Conservation (phyloP, 768 basidiomycete species). For the Podaxis sp. region DNA sequence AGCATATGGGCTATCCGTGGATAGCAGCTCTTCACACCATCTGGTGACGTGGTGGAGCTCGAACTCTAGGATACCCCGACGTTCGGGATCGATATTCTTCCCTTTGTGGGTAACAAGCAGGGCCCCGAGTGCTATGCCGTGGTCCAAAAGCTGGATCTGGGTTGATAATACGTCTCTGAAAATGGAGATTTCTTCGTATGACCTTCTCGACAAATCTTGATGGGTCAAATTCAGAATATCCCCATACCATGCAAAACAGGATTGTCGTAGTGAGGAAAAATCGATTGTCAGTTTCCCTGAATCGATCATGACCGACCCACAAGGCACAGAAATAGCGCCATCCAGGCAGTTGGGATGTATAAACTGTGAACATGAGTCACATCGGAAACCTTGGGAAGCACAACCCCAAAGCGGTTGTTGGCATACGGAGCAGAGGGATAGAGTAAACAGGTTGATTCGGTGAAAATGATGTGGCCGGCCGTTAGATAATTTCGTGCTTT, state of each 20-base stretch:
- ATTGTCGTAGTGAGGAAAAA: slow-evolving; percentile 51
- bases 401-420: slow-evolving; percentile 73
- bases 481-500: slow-evolving; percentile 38
- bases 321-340: slow-evolving; percentile 31
- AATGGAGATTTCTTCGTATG: slow-evolving; percentile 72
- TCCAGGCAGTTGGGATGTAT: slow-evolving; percentile 54
- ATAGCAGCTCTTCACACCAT: slow-evolving; percentile 51
- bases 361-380: slow-evolving; percentile 59
- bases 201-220: slow-evolving; percentile 44
- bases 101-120: slow-evolving; percentile 49
- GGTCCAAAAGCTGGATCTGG: slow-evolving; percentile 65
- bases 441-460: slow-evolving; percentile 66
- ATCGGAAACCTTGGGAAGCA: slow-evolving; percentile 61
- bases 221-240: slow-evolving; percentile 40
- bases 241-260: slow-evolving; percentile 54
- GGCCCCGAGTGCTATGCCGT: slow-evolving; percentile 66
- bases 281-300: slow-evolving; percentile 51
- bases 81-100: slow-evolving; percentile 25
- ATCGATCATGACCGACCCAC: slow-evolving; percentile 38
- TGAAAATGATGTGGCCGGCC: slow-evolving; percentile 34
- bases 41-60: slow-evolving; percentile 57
- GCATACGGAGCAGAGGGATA: slow-evolving; percentile 72
- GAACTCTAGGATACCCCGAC: slow-evolving; percentile 47
- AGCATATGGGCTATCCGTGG: slow-evolving; percentile 37
- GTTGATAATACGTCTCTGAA: slow-evolving; percentile 59